Conservation (phyloP, 2,329 filamentous ascomycete species). For the Colletotrichum sp. region DNA sequence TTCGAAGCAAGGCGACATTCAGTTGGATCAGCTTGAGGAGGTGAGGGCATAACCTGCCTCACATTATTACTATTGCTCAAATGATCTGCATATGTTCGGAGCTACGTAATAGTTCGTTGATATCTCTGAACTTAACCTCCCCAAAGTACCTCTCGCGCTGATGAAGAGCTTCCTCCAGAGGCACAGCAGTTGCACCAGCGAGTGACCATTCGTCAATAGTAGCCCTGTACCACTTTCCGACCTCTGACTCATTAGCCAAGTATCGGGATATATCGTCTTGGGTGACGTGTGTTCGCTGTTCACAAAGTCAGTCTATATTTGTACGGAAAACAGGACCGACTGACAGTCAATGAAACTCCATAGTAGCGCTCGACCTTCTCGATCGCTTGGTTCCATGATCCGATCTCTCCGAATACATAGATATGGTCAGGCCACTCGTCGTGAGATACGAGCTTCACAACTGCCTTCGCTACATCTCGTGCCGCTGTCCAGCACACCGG, state of each 20-base stretch:
- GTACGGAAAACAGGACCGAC: neutral
- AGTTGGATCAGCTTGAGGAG: neutral
- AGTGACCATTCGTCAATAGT: neutral
- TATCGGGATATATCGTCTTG: neutral
- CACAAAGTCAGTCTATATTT: neutral
- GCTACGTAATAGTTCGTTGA: neutral
- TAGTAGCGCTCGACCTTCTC: neutral
- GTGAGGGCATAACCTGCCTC: neutral
- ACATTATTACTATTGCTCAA: neutral
- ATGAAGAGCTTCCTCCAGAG: neutral
- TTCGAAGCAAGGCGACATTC: neutral
- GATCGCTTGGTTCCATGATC: neutral
- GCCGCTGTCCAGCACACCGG: neutral
- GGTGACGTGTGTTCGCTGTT: neutral
- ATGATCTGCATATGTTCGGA: neutral
- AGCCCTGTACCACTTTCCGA: neutral
- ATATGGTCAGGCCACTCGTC: neutral
- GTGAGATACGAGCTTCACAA: neutral
- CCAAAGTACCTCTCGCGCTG: neutral
- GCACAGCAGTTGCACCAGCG: neutral
- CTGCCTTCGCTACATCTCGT: neutral
- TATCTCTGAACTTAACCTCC: neutral
- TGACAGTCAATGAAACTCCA: neutral
- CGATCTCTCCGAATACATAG: neutral
- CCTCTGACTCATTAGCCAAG: neutral